Evolutionary conservation across 495 filamentous ascomycete genomes (phyloP).

Genomic region (Neurospora sp.): DNA sequence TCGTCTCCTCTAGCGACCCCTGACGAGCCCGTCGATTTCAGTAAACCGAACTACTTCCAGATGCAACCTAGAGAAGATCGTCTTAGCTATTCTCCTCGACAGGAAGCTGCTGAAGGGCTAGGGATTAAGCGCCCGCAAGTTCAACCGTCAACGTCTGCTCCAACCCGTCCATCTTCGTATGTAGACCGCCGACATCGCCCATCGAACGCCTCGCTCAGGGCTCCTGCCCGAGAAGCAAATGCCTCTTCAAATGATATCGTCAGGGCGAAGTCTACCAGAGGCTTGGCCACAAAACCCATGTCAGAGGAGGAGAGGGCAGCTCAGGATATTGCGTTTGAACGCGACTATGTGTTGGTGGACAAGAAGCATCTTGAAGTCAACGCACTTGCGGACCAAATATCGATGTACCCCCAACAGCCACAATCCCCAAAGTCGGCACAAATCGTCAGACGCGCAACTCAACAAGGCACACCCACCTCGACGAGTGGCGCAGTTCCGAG

Average conservation of each 20-base stretch:
- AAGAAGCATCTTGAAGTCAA: conserved; percentile 93
- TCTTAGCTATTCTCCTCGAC: conserved; percentile 3
- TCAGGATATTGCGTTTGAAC: conserved; percentile 79
- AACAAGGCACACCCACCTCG: conserved; percentile 53
- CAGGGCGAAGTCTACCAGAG: conserved; percentile 8
- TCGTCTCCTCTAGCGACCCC: conserved; percentile 30
- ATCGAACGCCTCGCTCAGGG: conserved; percentile 27
- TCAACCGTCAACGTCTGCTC: conserved; percentile 31
- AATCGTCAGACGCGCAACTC: conserved; percentile 45
- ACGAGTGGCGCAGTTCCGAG: conserved; percentile 47
- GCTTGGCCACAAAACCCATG: conserved; percentile 23
- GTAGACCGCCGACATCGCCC: conserved; percentile 25
- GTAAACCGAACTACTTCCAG: neutral
- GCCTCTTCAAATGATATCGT: conserved; percentile 5
- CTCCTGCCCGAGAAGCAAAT: conserved; percentile 10
- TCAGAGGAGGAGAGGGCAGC: conserved; percentile 65
- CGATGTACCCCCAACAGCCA: conserved; percentile 54
- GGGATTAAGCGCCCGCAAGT: conserved; percentile 33
- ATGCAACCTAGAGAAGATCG: neutral
- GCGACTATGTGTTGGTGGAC: conserved; percentile 93
- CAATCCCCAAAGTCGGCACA: conserved; percentile 36
- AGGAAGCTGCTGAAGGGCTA: conserved; percentile 32
- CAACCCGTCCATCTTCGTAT: conserved; percentile 20
- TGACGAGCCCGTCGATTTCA: conserved; percentile 16
- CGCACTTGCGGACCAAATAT: conserved; percentile 90